Evolutionary conservation across 805 yeast species (phyloP), one percentile per base, ranked within the genome.

Genomic region (Kluyveromyces wickerhamii): DNA sequence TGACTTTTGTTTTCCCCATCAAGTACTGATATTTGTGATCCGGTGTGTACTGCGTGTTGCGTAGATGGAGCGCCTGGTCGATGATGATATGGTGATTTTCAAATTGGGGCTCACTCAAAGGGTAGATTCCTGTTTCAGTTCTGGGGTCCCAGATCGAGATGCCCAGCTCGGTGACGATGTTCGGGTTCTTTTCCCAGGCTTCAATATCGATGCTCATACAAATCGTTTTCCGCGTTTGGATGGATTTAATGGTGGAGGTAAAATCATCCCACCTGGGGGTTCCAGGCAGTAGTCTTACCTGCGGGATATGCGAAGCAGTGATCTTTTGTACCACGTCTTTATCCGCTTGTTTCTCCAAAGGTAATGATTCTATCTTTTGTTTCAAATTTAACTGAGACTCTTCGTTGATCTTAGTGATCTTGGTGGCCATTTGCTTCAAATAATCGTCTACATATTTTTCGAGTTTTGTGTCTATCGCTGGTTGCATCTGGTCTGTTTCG

Each of bases 141-240:
- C 69, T 48, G 5, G 81, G 80, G 43, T 75, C 79, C 48, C 65
- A 73, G 2, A 76, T 66, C 4, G 76, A 57, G 2, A 76, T 59
- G 1, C 82, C 82, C 28, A 76, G 65, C 45, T 76, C 82, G 0
- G 79, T 74, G 7, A 76, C 60, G 5, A 54, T 38, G 15, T 57
- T 47, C 8, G 56, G 56, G 41, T 68, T 54, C 17, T 45, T 41
- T 45, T 76, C 82, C 58, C 54, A 73, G 0, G 79, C 79, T 48
- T 76, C 83, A 2, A 73, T 59, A 49, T 76, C 82, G 30, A 76
- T 52, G 11, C 70, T 60, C 34, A 74, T 57, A 12, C 70, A 57
- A 2, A 62, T 56, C 6, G 60, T 49, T 8, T 21, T 21, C 4
- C 33, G 33, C 4, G 23, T 30, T 21, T 30, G 33, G 6, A 30